Conservation (phyloP, 2,329 filamentous ascomycete genomes). For the Botrytis paeoniae region DNA sequence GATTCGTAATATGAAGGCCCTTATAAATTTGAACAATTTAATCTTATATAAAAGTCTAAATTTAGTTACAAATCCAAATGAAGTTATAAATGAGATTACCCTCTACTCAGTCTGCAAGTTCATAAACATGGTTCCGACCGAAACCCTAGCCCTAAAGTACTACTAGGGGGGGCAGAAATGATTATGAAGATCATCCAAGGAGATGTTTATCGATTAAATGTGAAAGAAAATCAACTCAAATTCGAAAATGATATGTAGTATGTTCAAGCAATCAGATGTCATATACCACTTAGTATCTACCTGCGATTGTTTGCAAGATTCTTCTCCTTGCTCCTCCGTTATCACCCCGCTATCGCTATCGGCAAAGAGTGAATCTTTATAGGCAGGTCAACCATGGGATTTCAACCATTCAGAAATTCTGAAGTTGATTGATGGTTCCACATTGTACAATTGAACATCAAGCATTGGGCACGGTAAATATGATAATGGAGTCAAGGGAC, state of each 20-base stretch:
- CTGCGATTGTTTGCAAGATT: background rate
- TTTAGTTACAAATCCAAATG: background rate
- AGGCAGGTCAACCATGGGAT: background rate
- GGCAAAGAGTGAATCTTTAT: background rate
- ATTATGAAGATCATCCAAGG: background rate
- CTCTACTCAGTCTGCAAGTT: background rate
- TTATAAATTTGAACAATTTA: background rate
- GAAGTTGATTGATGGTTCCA: background rate
- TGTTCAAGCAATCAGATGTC: background rate
- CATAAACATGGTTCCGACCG: background rate
- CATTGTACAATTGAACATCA: background rate
- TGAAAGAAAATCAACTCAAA: background rate
- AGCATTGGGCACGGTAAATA: background rate
- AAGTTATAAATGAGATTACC: background rate
- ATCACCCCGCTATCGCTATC: slow-evolving; percentile 14
- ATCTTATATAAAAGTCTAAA: background rate
- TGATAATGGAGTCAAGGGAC: background rate
- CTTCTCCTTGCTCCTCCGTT: background rate
- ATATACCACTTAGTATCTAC: background rate
- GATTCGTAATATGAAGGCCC: background rate
- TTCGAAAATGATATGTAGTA: background rate
- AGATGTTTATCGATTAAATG: background rate
- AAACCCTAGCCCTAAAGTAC: slow-evolving; percentile 12
- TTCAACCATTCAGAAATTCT: background rate
- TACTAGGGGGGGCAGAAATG: background rate